Evolutionary conservation across 2,329 filamentous ascomycete species (phyloP), one percentile per base, ranked within the genome.

Genomic region (Neodidymelliopsis sp.): DNA sequence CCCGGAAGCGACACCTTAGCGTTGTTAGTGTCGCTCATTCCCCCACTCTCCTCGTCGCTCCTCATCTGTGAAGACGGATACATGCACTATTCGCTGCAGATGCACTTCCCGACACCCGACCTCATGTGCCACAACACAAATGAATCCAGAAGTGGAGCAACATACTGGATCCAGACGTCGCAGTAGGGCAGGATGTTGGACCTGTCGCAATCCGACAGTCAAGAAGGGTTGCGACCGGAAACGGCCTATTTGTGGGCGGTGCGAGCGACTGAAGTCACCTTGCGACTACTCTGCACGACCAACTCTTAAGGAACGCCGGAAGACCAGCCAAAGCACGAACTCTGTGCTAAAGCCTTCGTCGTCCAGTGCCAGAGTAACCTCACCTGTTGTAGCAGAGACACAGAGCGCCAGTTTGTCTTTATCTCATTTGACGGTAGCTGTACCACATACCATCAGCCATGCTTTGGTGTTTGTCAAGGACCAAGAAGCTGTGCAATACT

Each of bases 401-500:
- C 25, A 13, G 6, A 24, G 27, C 12, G 12, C 20, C 16, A 49
- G 38, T 12, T 18, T 31, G 16, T 11, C 27, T 15, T 43, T 22
- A 12, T 31, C 16, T 23, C 16, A 18, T 15, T 27, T 27, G 10
- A 33, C 16, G 6, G 34, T n/a, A 6, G 4, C 33, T 6, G 24
- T 12, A 19, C 34, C 18, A 13, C 25, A 27, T n/a, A 30, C 19
- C 4, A 20, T 7, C 19, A 56, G 57, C 7, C 62, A 46, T 23
- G 60, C 65, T 10, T 28, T 69, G 9, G 49, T 73, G 9, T 64
- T 56, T 13, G 60, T 57, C 5, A 50, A 60, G 5, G 72, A 73
- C 23, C 67, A 73, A 35, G 69, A 73, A 40, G 67, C 72, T 2
- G 72, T 74, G 10, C 63, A 60, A 11, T 70, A 71, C 42, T 74